Evolutionary conservation across 805 yeast species (phyloP), one percentile per base, ranked within the genome.

Genomic region (Kodamaea nitidulidarum): DNA sequence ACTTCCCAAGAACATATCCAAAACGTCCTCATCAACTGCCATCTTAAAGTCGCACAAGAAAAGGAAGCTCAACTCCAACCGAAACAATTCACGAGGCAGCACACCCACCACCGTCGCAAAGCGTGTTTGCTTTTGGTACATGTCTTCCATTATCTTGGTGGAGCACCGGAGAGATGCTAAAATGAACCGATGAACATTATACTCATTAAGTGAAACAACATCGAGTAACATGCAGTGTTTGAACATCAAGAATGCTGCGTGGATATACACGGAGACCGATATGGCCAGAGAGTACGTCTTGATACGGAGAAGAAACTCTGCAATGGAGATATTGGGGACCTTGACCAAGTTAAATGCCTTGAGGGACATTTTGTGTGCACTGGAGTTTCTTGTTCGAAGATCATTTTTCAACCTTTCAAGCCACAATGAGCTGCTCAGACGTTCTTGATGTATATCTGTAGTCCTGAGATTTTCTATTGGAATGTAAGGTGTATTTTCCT

Each of bases 11-110:
- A 59, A 67, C 29, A 61, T 52, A 42, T 56, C 49, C 38, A 70
- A 47, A 12, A 56, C 48, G 25, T 48, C 46, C 44, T 58, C 57
- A 41, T 71, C 71, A 6, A 73, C 70, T 32, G 65, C 67, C 40
- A 78, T 55, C 35, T 73, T 70, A 52, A 75, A 78, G 49, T 75
- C 71, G 36, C 73, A 44, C 33, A 76, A 50, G 47, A 71, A 73
- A 41, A 78, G 54, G 28, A 77, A 58, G 1, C 78, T 69, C 15
- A 76, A 66, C 48, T 78, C 84, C 32, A 78, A 55, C 18, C 64
- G 58, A 39, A 64, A 57, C 35, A 78, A 56, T 39, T 78, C 84
- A 4, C 50, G 51, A 7, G 56, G 49, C 33, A 59, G 61, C n/a
- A 71, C 56, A 2, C 76, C 76, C 3, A 67, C 65, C n/a, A 71